phyloP scores from a whole-genome alignment of 1,284 basidiomycete species.

The Chalciporus sp. region DNA sequence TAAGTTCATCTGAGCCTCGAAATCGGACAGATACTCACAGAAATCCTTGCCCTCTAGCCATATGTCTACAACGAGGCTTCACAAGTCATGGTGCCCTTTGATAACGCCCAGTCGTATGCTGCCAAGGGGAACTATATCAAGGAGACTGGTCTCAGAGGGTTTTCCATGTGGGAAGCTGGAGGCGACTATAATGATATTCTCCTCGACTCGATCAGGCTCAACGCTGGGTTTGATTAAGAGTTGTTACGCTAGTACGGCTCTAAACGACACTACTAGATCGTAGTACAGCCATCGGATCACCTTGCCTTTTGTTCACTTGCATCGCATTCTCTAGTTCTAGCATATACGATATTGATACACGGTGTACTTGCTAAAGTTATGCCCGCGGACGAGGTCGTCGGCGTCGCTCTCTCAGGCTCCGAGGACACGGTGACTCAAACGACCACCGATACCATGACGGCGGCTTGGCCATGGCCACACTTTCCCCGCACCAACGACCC shows the following conservation, averaged over 20 bases:
- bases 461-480: slow-evolving; percentile 17
- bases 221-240: slow-evolving; percentile 36
- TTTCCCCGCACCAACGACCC: slow-evolving; percentile 29
- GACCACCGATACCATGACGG: background rate
- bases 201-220: slow-evolving; percentile 47
- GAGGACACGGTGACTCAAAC: background rate
- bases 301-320: background rate
- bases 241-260: background rate
- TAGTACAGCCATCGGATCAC: background rate
- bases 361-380: background rate
- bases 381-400: slow-evolving; percentile 8
- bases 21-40: background rate
- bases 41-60: slow-evolving; percentile 34
- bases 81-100: slow-evolving; percentile 41
- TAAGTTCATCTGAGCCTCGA: slow-evolving; percentile 29
- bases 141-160: slow-evolving; percentile 48
- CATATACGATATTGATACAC: no score
- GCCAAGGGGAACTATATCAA: slow-evolving; percentile 60
- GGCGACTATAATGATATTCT: slow-evolving; percentile 56
- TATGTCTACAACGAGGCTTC: slow-evolving; percentile 47
- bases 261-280: no score
- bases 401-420: background rate
- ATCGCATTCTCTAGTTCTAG: background rate
- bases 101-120: slow-evolving; percentile 47
- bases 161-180: slow-evolving; percentile 60